Base-by-base conservation (phyloP, 345 rosid species). In the Sisymbrium irio region DNA sequence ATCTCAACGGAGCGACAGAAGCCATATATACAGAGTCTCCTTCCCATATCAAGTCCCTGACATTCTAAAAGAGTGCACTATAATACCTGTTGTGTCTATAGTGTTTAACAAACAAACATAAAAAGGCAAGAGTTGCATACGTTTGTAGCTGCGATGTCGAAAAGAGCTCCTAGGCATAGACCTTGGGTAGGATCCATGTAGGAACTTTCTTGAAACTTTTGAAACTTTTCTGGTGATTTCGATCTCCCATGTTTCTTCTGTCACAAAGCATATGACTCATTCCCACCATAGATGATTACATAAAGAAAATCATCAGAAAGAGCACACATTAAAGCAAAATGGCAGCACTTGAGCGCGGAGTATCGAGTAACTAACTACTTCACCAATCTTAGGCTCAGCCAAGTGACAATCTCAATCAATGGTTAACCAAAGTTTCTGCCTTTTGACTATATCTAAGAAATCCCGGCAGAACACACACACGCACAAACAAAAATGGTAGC, bases 1-100 rank as follows among this genome's bases (percentile, higher is more conserved):
- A 92, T 95, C 82, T 95, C 97, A 78, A 92, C 82, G 33, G 99
- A 95, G 39, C 97, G 97, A 80, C 99, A 92, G 78, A 88, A 95
- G 15, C 99, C 99, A 77, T 80, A 84, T 39, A 95, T 95, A 77
- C 97, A 95, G n/a, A 95, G 87, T 76, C 93, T 82, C 85, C 97
- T 84, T 69, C 97, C 97, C 86, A 55, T 81, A 77, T 95, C 96
- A 63, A 89, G 93, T 67, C 99, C 99, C 99, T 90, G 72, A 69
- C 45, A 74, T 30, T 39, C 2, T 3, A 2, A 49, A 4, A 65
- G 36, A 67, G 13, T 45, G 19, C 36, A 60, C 39, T 73, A 22
- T 3, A 20, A 51, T 65, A 41, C 2, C 3, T 8, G 4, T 14
- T 7, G 5, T 20, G 57, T 28, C 5, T 14, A 2, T 35, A 63